Evolutionary conservation across 1,284 basidiomycete species (phyloP), one percentile per base, ranked within the genome.

Genomic region (Ustilago hordei): DNA sequence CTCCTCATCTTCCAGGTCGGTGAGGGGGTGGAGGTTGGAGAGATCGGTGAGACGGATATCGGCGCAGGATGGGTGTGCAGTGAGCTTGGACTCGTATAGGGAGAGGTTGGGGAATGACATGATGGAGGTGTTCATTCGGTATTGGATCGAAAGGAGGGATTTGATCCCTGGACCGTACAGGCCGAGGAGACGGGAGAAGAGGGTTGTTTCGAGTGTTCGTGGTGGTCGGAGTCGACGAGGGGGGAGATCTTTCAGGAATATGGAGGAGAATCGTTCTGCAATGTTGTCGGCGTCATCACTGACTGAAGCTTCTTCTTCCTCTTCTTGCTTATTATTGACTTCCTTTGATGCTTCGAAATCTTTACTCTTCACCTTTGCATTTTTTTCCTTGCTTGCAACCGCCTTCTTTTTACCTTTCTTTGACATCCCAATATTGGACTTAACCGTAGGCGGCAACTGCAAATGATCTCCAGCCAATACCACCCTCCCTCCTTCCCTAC

Each of bases 151-250:
- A 23, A 99, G 90, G 89, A 98, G 92, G 8, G 92, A 89, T 84
- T 97, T 97, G 86, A 96, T 92, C 1, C 89, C 88, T 0, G 90
- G 86, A 0, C 95, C 95, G 78, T 95, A 95, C 88, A 96, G 92
- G 55, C 89, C 89, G 84, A 98, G 93, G 3, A 98, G 88, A 7
- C 96, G 90, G 71, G 95, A 93, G 82, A 99, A 99, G 32, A 98
- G 88, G 0, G 96, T 98, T 1, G 90, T 92, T 84, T 95, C 93
- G 19, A 99, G 88, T 0, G 93, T 91, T 15, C 89, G 89, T 1
- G 94, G 92, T 3, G 92, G 91, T 17, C 88, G 87, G 7, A 94
- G 87, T 6, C 52, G 64, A 1, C 57, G 62, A 4, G 58, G 39
- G 4, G 55, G 34, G 1, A 28, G 13, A 15, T 45, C 41, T n/a